Evolutionary conservation across 495 filamentous ascomycete genomes (phyloP), one percentile per base, ranked within the genome.

Genomic region (Penicillium salamii): DNA sequence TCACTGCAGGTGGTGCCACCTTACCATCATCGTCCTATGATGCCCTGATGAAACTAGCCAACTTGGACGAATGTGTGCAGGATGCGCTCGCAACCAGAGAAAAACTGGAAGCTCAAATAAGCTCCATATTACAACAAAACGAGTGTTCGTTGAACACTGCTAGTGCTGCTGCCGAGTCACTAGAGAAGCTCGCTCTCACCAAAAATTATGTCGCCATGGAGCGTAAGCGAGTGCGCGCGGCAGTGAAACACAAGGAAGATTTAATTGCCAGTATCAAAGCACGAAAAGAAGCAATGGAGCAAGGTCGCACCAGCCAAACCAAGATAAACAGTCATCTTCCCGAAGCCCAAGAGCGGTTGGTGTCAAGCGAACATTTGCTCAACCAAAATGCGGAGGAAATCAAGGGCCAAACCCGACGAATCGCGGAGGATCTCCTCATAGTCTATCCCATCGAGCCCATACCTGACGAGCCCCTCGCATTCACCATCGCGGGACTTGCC

Each of bases 31-130:
- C 90, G 5, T 91, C 90, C 1, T 98, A 96, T 68, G 93, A 95
- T 59, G 83, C 88, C 1, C 71, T 98, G 36, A 95, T 96, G 87
- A 82, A 85, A 24, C 75, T 98, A 23, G 85, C 88, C 12, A 97
- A 89, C 44, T 72, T 98, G 31, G 91, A 96, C 50, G 87, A 90
- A 58, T 96, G 91, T 50, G 87, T 97, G 28, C 88, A 96, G 66
- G 93, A 98, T 59, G 91, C 91, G 5, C 65, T 96, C 1, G 78
- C 80, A 1, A 97, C 90, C 0, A 79, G 88, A 4, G 84, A 88
- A 49, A 78, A 78, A 42, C 68, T 98, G 7, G 80, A 89, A 8
- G 64, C 77, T 7, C 89, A 96, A 52, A 96, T 97, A 52, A 88
- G 83, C 58, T 67, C 72, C 1, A 77, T 96, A 15, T 71, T 97